A percentile compares a stretch with the other conserved stretches of the same genome.
Conservation (phyloP, 2,329 filamentous ascomycete species). For the Fusarium sp. region DNA sequence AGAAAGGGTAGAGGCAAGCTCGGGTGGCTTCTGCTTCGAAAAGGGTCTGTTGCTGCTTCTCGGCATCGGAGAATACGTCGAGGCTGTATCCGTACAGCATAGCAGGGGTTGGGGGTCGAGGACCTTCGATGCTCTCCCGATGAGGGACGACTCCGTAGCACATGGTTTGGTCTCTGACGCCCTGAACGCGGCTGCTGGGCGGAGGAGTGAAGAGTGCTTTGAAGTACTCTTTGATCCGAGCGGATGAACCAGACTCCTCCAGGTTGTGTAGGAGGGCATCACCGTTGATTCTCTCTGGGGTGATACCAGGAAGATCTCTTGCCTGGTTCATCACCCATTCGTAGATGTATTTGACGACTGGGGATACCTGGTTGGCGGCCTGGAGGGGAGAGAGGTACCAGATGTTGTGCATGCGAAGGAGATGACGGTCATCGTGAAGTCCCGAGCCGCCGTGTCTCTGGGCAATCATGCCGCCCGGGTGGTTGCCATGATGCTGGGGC, state of each 20-base stretch:
- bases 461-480: neutral
- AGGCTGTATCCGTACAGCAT: neutral
- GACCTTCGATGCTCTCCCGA: neutral
- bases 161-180: neutral
- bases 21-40: neutral
- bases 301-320: neutral
- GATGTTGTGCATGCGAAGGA: neutral
- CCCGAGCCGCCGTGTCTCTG: neutral
- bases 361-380: neutral
- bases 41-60: neutral
- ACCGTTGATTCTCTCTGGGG: neutral
- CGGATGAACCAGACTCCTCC: neutral
- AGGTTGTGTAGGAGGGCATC: neutral
- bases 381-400: neutral
- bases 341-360: neutral
- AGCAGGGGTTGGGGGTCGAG: neutral
- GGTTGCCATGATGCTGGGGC: neutral
- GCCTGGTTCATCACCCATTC: neutral
- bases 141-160: neutral
- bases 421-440: neutral
- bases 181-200: neutral
- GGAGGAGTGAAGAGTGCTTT: neutral
- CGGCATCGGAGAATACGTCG: neutral
- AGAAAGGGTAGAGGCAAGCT: neutral
- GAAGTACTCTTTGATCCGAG: neutral